Percentiles rank a stretch among this genome's conserved stretches.
Evolutionary conservation across 495 filamentous ascomycete genomes (phyloP).

Genomic region (Polyplosphaeria fusca): DNA sequence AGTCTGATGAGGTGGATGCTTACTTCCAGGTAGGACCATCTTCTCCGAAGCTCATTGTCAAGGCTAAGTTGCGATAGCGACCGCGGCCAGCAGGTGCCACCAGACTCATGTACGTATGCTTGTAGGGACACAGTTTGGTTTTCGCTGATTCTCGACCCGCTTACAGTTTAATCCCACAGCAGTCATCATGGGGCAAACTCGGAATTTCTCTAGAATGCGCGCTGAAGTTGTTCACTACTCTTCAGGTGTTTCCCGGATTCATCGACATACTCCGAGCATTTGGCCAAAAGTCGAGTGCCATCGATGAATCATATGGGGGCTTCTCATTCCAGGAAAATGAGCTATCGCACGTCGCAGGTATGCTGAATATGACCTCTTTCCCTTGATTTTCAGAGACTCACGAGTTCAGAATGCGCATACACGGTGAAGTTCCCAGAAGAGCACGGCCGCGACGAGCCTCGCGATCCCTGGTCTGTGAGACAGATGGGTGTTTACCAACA

Average conservation of each 20-base stretch:
- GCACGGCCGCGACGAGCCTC: background rate
- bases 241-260: background rate
- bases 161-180: background rate
- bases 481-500: constrained; percentile 1
- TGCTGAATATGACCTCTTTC: no score
- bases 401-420: background rate
- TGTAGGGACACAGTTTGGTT: no score
- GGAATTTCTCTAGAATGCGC: background rate
- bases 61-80: no score
- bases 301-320: background rate
- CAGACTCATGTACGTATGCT: no score
- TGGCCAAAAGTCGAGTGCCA: background rate
- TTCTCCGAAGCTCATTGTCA: no score
- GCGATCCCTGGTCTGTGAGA: constrained; percentile 2
- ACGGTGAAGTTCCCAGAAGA: background rate
- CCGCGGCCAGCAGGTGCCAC: no score
- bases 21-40: no score
- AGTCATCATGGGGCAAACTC: background rate
- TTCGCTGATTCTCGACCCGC: no score
- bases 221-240: background rate
- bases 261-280: background rate
- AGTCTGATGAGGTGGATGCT: no score
- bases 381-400: no score
- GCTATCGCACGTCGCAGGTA: no score
- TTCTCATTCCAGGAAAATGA: no score